Base-by-base conservation (phyloP, 257 asterid genomes). In the Perilla frutescens region DNA sequence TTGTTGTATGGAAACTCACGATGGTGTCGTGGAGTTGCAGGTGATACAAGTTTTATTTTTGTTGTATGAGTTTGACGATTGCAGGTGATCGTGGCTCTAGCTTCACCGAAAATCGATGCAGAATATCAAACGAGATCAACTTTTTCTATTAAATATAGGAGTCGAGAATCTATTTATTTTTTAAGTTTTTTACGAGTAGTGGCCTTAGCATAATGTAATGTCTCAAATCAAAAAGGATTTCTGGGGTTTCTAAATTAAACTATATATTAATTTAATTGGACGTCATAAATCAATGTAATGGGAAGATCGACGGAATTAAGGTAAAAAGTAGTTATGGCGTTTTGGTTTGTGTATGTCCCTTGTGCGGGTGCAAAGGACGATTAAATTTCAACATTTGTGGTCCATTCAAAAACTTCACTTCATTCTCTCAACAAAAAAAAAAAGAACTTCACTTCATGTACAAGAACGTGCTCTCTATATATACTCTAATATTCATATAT, bases 21-120 rank as follows among this genome's bases (percentile, higher is more conserved):
- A 62, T 4, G 7, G 44, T 49, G 73, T 49, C 73, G 44, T 37
- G 63, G 62, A 12, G 76, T 39, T 61, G 77, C 77, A 72, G 45
- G 34, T 55, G 61, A 14, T 20, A 20, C 26, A 50, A 10, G 20
- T 69, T 69, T 56, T n/a, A 37, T 31, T 8, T 14, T 54, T 48
- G 13, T 2, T 11, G 53, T n/a, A n/a, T n/a, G 54, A 1, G 5
- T 48, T 48, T 20, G 2, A 54, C 20, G 11, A 6, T 15, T 2
- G 60, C 60, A 54, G 66, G 48, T 37, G 48, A 32, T 29, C n/a
- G 66, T 60, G 32, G 66, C 20, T 48, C 6, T 12, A 20, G 20
- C 26, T 20, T 20, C 3, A 40, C 54, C 56, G 2, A 13, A 7
- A 50, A 50, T 50, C 56, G 56, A 14, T 50, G 4, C 37, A 12